Conservation (phyloP, 768 basidiomycete species). For the Postia placenta region DNA sequence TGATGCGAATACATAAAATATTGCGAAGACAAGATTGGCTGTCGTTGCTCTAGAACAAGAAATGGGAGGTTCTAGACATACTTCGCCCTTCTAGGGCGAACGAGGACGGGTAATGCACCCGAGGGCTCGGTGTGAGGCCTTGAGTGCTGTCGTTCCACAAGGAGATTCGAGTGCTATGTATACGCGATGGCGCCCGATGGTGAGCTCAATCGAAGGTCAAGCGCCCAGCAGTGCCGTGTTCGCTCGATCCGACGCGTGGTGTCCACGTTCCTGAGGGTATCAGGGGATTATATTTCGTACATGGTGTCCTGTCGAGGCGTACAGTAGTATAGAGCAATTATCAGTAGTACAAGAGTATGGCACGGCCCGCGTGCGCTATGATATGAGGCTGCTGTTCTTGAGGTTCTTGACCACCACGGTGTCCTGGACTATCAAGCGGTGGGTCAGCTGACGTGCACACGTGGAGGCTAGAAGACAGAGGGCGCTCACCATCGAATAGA, state of each 20-base stretch:
- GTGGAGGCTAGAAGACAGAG: background rate
- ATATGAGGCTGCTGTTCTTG: constrained; percentile 12
- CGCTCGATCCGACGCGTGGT: background rate
- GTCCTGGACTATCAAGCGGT: constrained; percentile 16
- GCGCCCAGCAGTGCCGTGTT: background rate
- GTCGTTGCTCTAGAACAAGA: too few relatives aligned
- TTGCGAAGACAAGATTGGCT: too few relatives aligned
- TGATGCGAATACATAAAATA: too few relatives aligned
- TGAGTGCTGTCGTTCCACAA: too few relatives aligned
- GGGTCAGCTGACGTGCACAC: background rate
- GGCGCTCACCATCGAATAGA: constrained; percentile 11
- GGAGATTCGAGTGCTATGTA: too few relatives aligned
- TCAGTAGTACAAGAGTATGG: too few relatives aligned
- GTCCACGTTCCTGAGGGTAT: background rate
- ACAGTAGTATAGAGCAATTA: background rate
- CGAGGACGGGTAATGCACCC: too few relatives aligned
- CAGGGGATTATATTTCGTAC: background rate
- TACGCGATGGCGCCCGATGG: background rate
- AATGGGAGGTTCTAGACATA: too few relatives aligned
- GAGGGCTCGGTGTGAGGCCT: too few relatives aligned
- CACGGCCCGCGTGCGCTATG: background rate
- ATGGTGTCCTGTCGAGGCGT: background rate
- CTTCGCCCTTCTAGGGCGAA: too few relatives aligned
- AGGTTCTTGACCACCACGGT: constrained; percentile 13
- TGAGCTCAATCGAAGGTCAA: background rate